Evolutionary conservation across 2,329 filamentous ascomycete species (phyloP).

Genomic region (Fulvia fulva): DNA sequence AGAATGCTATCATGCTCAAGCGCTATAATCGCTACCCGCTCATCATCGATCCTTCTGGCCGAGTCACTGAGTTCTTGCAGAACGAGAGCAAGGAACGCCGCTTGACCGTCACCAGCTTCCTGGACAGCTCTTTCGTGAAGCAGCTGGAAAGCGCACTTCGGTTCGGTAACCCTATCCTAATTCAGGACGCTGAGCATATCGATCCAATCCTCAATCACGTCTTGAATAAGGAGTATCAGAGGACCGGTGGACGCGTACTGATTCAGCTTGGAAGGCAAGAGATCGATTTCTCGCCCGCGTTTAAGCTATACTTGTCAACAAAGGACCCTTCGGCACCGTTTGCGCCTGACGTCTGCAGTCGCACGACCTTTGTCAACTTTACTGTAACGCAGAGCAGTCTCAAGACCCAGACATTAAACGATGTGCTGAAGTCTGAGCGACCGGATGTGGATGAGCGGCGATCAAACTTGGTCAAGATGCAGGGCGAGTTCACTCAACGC

Average conservation of each 20-base stretch:
- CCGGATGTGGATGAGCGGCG: constrained; percentile 95
- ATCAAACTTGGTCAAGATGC: constrained; percentile 96
- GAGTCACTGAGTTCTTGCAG: constrained; percentile 90
- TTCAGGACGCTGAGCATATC: constrained; percentile 95
- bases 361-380: constrained; percentile 98
- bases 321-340: constrained; percentile 94
- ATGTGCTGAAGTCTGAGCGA: constrained; percentile 94
- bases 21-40: constrained; percentile 97
- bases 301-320: constrained; percentile 92
- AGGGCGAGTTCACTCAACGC: constrained; percentile 99
- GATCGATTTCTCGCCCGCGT: constrained; percentile 96
- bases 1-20: constrained; percentile 96
- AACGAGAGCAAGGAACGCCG: constrained; percentile 91
- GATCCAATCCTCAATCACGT: constrained; percentile 98
- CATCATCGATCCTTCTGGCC: constrained; percentile 95
- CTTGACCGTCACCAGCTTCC: constrained; percentile 93
- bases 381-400: constrained; percentile 98
- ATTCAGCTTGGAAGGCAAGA: constrained; percentile 98
- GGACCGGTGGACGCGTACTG: constrained; percentile 93
- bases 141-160: constrained; percentile 94
- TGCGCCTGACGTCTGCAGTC: constrained; percentile 93
- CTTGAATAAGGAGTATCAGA: constrained; percentile 98
- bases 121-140: constrained; percentile 97
- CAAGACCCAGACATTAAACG: constrained; percentile 94
- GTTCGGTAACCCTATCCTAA: constrained; percentile 97